These are phyloP conservation scores for Beauveria scarabaeidicola DNA, from an alignment of 2,329 filamentous ascomycete species.

Conservation along the genomic window DNA sequence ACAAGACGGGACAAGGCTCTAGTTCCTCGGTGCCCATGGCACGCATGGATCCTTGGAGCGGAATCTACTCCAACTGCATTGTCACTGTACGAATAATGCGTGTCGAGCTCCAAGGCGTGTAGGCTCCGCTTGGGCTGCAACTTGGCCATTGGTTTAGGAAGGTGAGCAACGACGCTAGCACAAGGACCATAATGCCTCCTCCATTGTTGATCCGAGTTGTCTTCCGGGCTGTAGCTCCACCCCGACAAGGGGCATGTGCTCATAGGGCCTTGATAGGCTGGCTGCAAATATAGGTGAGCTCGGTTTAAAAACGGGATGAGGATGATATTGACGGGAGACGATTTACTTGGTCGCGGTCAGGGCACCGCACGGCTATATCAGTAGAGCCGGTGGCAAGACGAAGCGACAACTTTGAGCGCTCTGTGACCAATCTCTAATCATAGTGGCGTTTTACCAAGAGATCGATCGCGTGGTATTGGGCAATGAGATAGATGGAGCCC, in stretches of 20 bases:
- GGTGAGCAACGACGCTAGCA: slow-evolving; percentile 7
- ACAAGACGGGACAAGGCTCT: neutral
- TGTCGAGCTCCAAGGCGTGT: neutral
- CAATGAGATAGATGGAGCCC: neutral
- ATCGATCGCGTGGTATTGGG: neutral
- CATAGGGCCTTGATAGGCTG: neutral
- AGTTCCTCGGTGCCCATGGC: neutral
- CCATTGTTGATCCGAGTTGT: slow-evolving; percentile 2
- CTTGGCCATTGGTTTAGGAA: slow-evolving; percentile 3
- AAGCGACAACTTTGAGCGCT: neutral
- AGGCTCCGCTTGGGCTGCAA: neutral
- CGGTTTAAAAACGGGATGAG: neutral
- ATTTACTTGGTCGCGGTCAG: neutral
- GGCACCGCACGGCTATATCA: too few species aligned
- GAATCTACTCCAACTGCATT: neutral
- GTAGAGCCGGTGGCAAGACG: neutral
- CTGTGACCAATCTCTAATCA: too few species aligned
- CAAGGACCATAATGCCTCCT: slow-evolving; percentile 1
- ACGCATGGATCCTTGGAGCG: neutral
- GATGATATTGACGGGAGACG: neutral
- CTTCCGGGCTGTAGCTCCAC: neutral
- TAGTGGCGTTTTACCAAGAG: slow-evolving; percentile 2
- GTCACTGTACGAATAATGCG: neutral
- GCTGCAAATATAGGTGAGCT: neutral
- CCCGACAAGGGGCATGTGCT: neutral